A percentile compares a stretch with the other conserved stretches of the same genome.
phyloP scores from a whole-genome alignment of 1,139 yeast species.

The Nakaseomyces delphensis region DNA sequence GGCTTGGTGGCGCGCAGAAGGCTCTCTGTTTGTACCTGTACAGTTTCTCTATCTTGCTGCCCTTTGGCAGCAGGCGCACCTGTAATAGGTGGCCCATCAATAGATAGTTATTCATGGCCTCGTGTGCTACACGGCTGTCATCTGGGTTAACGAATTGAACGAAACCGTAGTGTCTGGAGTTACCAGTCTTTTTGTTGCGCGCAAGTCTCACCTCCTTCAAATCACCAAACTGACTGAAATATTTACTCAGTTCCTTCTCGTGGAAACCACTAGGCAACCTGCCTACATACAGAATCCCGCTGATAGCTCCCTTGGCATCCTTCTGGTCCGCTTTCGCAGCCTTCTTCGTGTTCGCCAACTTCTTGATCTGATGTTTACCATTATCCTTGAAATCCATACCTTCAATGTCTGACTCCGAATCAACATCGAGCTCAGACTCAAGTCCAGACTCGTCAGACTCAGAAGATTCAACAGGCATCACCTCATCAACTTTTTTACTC shows the following conservation, averaged over 20 bases:
- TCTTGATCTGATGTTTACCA: slow-evolving; percentile 25
- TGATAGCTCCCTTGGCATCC: slow-evolving; percentile 9
- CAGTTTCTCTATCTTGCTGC: slow-evolving; percentile 52
- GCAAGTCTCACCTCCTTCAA: slow-evolving; percentile 71
- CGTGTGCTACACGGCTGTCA: slow-evolving; percentile 83
- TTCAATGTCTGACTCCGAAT: slow-evolving; percentile 22
- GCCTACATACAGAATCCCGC: slow-evolving; percentile 66
- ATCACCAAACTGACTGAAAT: slow-evolving; percentile 85
- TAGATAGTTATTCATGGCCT: slow-evolving; percentile 91
- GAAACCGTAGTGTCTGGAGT: slow-evolving; percentile 88
- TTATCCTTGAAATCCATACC: slow-evolving; percentile 31
- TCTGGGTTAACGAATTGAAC: slow-evolving; percentile 67
- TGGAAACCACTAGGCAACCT: slow-evolving; percentile 90
- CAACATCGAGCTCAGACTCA: slow-evolving; percentile 10
- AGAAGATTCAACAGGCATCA: slow-evolving; percentile 3
- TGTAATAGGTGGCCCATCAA: slow-evolving; percentile 77
- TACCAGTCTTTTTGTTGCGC: slow-evolving; percentile 84
- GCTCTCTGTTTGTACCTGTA: slow-evolving; percentile 47
- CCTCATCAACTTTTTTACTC: not conserved
- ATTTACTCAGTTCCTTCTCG: slow-evolving; percentile 63
- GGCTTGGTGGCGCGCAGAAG: slow-evolving; percentile 35
- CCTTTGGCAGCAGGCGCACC: slow-evolving; percentile 45
- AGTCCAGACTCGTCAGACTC: slow-evolving; percentile 5
- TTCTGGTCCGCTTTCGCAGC: no score
- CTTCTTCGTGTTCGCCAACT: slow-evolving; percentile 25